Conservation (phyloP, 75 land plant genomes). For the Cunninghamia lanceolata region DNA sequence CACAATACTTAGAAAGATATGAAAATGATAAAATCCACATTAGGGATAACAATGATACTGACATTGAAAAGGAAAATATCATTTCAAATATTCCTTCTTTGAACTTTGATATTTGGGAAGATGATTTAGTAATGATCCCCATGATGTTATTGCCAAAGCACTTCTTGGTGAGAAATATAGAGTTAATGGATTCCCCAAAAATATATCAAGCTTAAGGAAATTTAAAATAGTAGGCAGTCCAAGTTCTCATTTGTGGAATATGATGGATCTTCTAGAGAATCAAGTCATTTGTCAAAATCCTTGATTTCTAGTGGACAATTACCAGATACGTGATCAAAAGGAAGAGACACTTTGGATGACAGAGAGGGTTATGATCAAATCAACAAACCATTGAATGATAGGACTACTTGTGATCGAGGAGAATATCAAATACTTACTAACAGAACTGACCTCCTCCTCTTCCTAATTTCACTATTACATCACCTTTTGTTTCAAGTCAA, state of each 20-base stretch:
- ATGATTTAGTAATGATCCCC: constrained; percentile 30
- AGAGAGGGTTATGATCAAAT: neutral
- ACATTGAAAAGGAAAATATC: constrained; percentile 42
- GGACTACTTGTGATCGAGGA: neutral
- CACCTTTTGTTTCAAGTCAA: constrained; percentile 22
- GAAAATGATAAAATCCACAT: neutral
- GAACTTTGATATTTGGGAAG: constrained; percentile 59
- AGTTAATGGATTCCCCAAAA: constrained; percentile 15
- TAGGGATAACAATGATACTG: constrained; percentile 8
- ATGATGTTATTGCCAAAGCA: constrained; percentile 34
- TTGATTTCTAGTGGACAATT: neutral
- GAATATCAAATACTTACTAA: neutral
- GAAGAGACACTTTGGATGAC: neutral
- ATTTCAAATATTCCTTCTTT: constrained; percentile 69
- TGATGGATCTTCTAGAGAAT: constrained; percentile 31
- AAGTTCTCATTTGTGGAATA: constrained; percentile 83
- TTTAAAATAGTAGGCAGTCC: constrained; percentile 50
- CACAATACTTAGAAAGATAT: neutral
- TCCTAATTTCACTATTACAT: neutral
- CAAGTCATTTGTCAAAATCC: neutral
- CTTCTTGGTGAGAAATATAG: constrained; percentile 32
- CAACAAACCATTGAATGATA: neutral
- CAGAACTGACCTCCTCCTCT: neutral
- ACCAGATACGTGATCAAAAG: neutral
- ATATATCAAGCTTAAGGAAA: constrained; percentile 32